Evolutionary conservation across 495 filamentous ascomycete genomes (phyloP), one percentile per base, ranked within the genome.

Genomic region (Aspergillus biplanus): DNA sequence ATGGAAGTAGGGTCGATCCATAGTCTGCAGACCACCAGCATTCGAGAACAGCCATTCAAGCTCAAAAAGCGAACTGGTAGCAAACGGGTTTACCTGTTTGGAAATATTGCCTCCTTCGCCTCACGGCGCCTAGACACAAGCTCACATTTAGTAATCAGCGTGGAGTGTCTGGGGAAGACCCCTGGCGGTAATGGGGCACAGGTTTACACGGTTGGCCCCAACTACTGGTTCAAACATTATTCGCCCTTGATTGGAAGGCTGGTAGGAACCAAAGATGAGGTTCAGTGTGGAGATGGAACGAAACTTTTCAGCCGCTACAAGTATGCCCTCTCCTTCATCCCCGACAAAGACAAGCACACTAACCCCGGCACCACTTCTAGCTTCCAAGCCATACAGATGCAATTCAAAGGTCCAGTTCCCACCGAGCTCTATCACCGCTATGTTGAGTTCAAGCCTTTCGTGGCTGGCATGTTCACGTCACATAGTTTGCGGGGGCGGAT

Each of bases 331-430:
- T 34, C 8, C 21, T 59, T 52, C 3, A 12, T 54, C 16, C n/a
- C 54, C 5, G 47, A 18, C 7, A 16, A 58, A 37, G 12, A 15
- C 13, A 48, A 53, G 5, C 53, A 56, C 27, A 60, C 62, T 58
- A n/a, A 33, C 33, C 12, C n/a, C 21, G 1, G 6, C 47, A 6
- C 6, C 21, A 11, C 16, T 42, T 61, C 54, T 65, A 93, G 90
- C 72, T 98, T 98, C 77, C 92, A 96, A 83, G 92, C 94, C 42
- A 95, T 93, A 72, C 89, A 97, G 65, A 87, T 98, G 50, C 94
- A 97, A 64, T 83, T 98, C 33, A 79, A 82, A 27, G 94, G 94
- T 0, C 94, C 94, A 0, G 89, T 93, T 0, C 93, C 94, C 0
- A 71, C 82, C 4, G 77, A 85, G 52, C 80, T 98, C 32, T 96